phyloP scores from a whole-genome alignment of 2,329 filamentous ascomycete species.

The Endothia cerciana region DNA sequence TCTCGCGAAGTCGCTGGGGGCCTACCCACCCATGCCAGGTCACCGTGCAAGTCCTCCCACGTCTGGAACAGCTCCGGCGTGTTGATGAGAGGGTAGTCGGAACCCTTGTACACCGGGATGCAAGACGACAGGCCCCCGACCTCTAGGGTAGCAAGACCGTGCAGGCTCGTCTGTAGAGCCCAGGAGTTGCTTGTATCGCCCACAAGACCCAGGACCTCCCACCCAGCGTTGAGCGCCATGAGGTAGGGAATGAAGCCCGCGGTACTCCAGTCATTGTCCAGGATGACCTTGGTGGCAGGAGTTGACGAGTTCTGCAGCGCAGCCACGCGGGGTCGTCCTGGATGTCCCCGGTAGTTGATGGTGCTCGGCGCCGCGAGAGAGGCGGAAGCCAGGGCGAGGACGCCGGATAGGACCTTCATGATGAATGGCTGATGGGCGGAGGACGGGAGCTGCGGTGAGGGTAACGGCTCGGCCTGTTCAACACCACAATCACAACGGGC shows the following conservation, averaged over 20 bases:
- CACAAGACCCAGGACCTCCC: conserved; percentile 46
- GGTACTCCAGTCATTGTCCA: conserved; percentile 52
- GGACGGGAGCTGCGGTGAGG: not conserved
- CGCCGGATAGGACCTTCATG: conserved; percentile 15
- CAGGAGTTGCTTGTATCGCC: conserved; percentile 50
- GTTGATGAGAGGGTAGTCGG: conserved; percentile 51
- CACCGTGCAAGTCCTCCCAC: conserved; percentile 49
- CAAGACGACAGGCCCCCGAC: conserved; percentile 48
- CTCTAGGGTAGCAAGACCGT: conserved; percentile 51
- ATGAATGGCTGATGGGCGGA: not conserved
- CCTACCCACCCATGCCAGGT: conserved; percentile 43
- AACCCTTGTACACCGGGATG: conserved; percentile 51
- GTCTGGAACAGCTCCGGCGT: conserved; percentile 47
- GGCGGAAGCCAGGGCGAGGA: conserved; percentile 12
- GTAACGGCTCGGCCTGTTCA: not conserved
- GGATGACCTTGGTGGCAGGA: conserved; percentile 33
- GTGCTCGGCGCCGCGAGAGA: conserved; percentile 19
- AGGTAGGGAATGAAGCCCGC: conserved; percentile 48
- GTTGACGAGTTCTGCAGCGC: conserved; percentile 17
- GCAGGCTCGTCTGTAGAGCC: conserved; percentile 48
- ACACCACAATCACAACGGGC: not conserved
- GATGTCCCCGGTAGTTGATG: not conserved
- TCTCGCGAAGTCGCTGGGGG: too few species aligned
- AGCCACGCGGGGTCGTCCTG: not conserved
- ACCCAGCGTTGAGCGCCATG: conserved; percentile 47